Percentiles rank a stretch among this genome's conserved stretches.
Evolutionary conservation across 495 filamentous ascomycete genomes (phyloP).

Genomic region (Daldinia vernicosa): DNA sequence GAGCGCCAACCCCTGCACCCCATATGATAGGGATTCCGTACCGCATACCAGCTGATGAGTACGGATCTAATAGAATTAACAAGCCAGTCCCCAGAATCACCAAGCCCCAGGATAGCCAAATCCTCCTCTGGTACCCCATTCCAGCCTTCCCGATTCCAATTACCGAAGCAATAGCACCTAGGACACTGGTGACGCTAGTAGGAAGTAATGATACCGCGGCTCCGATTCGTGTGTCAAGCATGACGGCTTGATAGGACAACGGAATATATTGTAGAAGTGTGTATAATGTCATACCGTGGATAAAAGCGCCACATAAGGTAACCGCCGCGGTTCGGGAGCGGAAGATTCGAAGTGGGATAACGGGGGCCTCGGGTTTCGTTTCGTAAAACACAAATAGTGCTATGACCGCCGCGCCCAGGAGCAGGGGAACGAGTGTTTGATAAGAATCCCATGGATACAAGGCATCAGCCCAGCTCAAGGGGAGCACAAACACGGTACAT

Average conservation of each 20-base stretch:
- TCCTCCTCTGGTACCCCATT: slow-evolving; percentile 38
- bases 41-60: slow-evolving; percentile 26
- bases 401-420: slow-evolving; percentile 49
- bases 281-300: slow-evolving; percentile 49
- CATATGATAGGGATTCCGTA: slow-evolving; percentile 45
- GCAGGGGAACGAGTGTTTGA: slow-evolving; percentile 50
- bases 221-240: slow-evolving; percentile 41
- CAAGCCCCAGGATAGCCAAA: slow-evolving; percentile 44
- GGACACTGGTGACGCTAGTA: slow-evolving; percentile 32
- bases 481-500: slow-evolving; percentile 47
- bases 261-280: slow-evolving; percentile 50
- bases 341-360: slow-evolving; percentile 51
- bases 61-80: slow-evolving; percentile 25
- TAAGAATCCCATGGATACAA: slow-evolving; percentile 55
- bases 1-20: slow-evolving; percentile 43
- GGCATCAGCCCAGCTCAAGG: slow-evolving; percentile 55
- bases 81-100: slow-evolving; percentile 42
- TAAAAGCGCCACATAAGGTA: slow-evolving; percentile 42
- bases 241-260: slow-evolving; percentile 51
- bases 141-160: slow-evolving; percentile 36
- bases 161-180: slow-evolving; percentile 32
- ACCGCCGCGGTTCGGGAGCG: slow-evolving; percentile 41
- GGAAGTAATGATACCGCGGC: slow-evolving; percentile 48
- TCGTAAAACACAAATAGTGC: slow-evolving; percentile 52
- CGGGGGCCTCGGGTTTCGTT: slow-evolving; percentile 39